Conservation (phyloP, 75 land plant species). For the Azolla pinnata region DNA sequence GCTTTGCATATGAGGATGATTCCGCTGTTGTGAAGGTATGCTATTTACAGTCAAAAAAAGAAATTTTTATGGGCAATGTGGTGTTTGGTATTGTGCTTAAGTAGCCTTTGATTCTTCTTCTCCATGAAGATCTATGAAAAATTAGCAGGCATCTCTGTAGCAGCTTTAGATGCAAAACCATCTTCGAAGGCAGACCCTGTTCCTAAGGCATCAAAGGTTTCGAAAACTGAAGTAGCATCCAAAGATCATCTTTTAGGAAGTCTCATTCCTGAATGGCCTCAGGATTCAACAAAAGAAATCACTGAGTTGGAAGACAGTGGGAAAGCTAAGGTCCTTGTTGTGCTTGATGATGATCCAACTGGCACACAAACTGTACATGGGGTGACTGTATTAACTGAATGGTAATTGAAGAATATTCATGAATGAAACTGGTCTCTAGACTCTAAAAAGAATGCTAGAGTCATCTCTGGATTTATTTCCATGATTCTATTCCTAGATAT, state of each 20-base stretch:
- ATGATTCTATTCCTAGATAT: neutral
- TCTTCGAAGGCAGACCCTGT: neutral
- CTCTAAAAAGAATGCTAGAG: neutral
- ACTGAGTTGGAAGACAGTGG: conserved; percentile 24
- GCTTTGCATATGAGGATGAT: conserved; percentile 84
- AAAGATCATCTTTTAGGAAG: conserved; percentile 48
- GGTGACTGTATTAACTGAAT: conserved; percentile 85
- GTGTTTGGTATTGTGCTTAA: neutral
- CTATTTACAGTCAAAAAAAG: no score
- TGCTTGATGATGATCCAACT: conserved; percentile 99
- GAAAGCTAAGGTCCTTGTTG: conserved; percentile 59
- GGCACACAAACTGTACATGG: conserved; percentile 99
- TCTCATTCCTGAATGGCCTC: conserved; percentile 80
- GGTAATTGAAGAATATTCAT: no score
- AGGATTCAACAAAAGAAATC: conserved; percentile 50
- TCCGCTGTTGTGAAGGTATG: conserved; percentile 94
- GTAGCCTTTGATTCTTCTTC: neutral
- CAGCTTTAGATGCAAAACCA: conserved; percentile 33
- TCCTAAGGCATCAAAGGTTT: neutral
- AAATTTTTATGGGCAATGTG: no score
- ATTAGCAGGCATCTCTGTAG: conserved; percentile 79
- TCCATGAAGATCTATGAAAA: conserved; percentile 73
- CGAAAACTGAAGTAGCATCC: conserved; percentile 15
- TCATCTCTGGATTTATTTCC: neutral
- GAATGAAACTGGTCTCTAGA: no score